These are phyloP conservation scores for Triticum monococcum DNA, from an alignment of 176 grass and related monocot genomes.

Conservation along the genomic window DNA sequence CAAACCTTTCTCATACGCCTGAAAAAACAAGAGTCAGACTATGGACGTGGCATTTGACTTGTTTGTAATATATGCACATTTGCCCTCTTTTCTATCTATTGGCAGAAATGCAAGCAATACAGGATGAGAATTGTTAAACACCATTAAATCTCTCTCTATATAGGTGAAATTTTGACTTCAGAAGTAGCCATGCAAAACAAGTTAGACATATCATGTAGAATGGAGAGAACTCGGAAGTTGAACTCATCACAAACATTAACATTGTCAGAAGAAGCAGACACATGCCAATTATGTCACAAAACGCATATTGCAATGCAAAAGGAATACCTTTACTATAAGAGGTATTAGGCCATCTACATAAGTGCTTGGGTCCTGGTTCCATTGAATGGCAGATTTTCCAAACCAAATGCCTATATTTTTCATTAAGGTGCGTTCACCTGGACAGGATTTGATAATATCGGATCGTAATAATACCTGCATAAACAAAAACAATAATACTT, in stretches of 20 bases:
- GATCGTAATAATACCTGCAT: constrained; percentile 64
- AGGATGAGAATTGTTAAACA: neutral
- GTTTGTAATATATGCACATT: too few relatives aligned
- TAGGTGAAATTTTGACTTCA: neutral
- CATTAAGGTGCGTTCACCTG: constrained; percentile 69
- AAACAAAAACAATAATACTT: neutral
- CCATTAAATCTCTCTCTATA: neutral
- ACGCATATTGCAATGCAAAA: neutral
- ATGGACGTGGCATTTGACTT: too few relatives aligned
- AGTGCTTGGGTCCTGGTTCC: constrained; percentile 58
- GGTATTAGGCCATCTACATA: constrained; percentile 74
- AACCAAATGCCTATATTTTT: constrained; percentile 84
- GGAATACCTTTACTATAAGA: constrained; percentile 65
- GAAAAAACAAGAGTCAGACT: constrained; percentile 18
- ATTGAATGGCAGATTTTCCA: constrained; percentile 73
- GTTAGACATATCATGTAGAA: neutral
- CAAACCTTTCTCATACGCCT: constrained; percentile 71
- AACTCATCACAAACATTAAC: neutral
- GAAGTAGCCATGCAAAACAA: neutral
- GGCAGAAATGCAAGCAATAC: too few relatives aligned
- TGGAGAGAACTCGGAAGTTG: neutral
- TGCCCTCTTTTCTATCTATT: too few relatives aligned
- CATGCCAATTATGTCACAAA: neutral
- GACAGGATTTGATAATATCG: constrained; percentile 72
- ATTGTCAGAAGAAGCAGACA: neutral